Evolutionary conservation across 139 green algal species (phyloP).

Genomic region (Cymbomonas tetramitiformis): DNA sequence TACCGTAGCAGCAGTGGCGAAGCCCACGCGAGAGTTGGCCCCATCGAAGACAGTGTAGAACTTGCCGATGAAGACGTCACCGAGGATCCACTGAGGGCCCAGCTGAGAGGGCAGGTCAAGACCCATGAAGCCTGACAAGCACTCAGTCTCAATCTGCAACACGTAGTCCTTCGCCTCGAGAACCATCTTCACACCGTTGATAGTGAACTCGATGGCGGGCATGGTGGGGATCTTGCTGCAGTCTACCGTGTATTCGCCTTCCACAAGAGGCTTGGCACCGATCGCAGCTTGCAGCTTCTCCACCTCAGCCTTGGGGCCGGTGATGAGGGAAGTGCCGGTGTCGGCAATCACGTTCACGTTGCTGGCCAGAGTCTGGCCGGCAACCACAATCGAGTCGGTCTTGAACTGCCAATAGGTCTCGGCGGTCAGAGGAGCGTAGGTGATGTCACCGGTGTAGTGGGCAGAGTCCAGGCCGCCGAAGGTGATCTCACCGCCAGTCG

Average conservation of each 20-base stretch:
- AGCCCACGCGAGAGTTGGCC: slow-evolving; percentile 70
- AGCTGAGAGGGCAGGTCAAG: slow-evolving; percentile 63
- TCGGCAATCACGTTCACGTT: slow-evolving; percentile 77
- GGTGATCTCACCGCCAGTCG: slow-evolving; percentile 74
- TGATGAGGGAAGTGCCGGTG: slow-evolving; percentile 70
- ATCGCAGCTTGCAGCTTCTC: slow-evolving; percentile 50
- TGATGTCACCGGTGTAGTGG: slow-evolving; percentile 77
- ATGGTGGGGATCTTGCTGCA: slow-evolving; percentile 58
- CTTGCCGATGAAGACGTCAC: slow-evolving; percentile 79
- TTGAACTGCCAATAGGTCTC: slow-evolving; percentile 91
- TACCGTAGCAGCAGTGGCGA: slow-evolving; percentile 66
- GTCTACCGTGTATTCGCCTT: slow-evolving; percentile 64
- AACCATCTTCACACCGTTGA: slow-evolving; percentile 56
- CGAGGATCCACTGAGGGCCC: slow-evolving; percentile 91
- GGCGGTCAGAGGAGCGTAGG: slow-evolving; percentile 62
- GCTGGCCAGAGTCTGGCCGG: slow-evolving; percentile 19
- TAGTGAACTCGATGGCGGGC: slow-evolving; percentile 62
- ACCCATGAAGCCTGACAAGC: slow-evolving; percentile 90
- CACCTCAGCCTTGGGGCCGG: slow-evolving; percentile 54
- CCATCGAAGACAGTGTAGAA: slow-evolving; percentile 94
- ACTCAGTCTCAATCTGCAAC: slow-evolving; percentile 56
- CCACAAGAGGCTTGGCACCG: slow-evolving; percentile 25
- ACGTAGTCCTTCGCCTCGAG: slow-evolving; percentile 77
- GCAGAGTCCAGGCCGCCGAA: slow-evolving; percentile 73
- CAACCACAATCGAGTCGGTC: slow-evolving; percentile 53